Evolutionary conservation across 2,329 filamentous ascomycete species (phyloP).

Genomic region (Coniella vitis): DNA sequence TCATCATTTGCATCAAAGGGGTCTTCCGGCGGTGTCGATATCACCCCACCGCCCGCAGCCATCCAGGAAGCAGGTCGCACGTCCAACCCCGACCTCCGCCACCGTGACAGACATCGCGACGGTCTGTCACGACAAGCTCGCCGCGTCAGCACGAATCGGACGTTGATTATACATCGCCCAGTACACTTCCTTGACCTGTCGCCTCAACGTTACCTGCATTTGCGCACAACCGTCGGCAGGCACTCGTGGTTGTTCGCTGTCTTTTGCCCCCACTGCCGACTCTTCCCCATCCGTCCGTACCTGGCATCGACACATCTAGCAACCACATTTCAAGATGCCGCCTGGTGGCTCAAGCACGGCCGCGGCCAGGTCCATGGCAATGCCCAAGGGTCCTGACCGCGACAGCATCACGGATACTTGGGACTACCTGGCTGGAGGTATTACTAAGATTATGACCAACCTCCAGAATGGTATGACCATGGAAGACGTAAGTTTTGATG

Average conservation of each 20-base stretch:
- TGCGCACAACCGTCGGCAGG: not conserved
- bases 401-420: slow-evolving; percentile 57
- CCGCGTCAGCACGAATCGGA: not conserved
- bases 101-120: not conserved
- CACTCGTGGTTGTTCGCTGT: not conserved
- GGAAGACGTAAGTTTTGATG: slow-evolving; percentile 56
- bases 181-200: too few species aligned
- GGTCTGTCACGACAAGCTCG: not conserved
- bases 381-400: slow-evolving; percentile 53
- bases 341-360: slow-evolving; percentile 13
- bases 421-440: slow-evolving; percentile 80
- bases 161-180: too few species aligned
- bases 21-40: too few species aligned
- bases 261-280: slow-evolving; percentile 6
- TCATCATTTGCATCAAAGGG: not conserved
- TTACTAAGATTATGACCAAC: slow-evolving; percentile 89
- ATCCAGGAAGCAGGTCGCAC: not conserved
- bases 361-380: slow-evolving; percentile 30
- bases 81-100: not conserved
- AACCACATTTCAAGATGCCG: slow-evolving; percentile 22
- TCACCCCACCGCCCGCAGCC: not conserved
- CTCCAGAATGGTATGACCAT: slow-evolving; percentile 90
- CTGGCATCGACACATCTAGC: not conserved
- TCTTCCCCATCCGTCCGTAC: slow-evolving; percentile 4
- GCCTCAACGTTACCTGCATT: not conserved